Evolutionary conservation across 208 protist genomes (phyloP).

Genomic region (Leishmania lainsoni): DNA sequence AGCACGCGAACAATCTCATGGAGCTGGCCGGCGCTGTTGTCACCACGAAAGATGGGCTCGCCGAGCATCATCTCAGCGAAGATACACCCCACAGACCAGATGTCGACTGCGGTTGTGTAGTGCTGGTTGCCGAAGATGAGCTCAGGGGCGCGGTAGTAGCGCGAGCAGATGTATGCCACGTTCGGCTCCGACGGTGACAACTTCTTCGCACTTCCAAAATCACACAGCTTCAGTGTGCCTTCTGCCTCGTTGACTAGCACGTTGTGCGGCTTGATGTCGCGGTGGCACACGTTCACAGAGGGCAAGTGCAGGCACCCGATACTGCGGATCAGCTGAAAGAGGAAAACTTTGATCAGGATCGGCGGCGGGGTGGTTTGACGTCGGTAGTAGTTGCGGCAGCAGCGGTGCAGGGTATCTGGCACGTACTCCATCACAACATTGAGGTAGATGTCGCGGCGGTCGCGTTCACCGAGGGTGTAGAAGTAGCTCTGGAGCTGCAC

Average conservation of each 20-base stretch:
- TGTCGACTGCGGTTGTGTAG: constrained; percentile 99
- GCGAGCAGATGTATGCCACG: constrained; percentile 99
- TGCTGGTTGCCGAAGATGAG: constrained; percentile 98
- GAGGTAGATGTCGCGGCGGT: constrained; percentile 97
- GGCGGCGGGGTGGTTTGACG: constrained; percentile 69
- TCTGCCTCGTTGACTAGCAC: constrained; percentile 98
- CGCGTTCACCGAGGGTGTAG: constrained; percentile 93
- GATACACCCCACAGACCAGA: constrained; percentile 99
- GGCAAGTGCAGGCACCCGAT: constrained; percentile 97
- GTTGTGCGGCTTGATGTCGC: constrained; percentile 99
- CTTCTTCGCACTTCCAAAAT: constrained; percentile 99
- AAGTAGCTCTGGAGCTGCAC: constrained; percentile 96
- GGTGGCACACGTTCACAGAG: constrained; percentile 93
- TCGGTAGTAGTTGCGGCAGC: constrained; percentile 95
- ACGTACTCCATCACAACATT: constrained; percentile 99
- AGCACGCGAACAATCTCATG: constrained; percentile 97
- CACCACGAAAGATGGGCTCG: constrained; percentile 99
- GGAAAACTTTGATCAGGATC: constrained; percentile 84
- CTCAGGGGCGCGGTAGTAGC: constrained; percentile 99
- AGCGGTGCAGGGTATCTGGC: constrained; percentile 97
- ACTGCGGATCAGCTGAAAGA: constrained; percentile 89
- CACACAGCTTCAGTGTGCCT: constrained; percentile 96
- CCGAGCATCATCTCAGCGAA: constrained; percentile 99
- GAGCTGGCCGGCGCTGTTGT: constrained; percentile 98
- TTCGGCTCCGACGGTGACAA: constrained; percentile 97